Conservation (phyloP, 2,329 filamentous ascomycete species). For the Diplodia mutila region DNA sequence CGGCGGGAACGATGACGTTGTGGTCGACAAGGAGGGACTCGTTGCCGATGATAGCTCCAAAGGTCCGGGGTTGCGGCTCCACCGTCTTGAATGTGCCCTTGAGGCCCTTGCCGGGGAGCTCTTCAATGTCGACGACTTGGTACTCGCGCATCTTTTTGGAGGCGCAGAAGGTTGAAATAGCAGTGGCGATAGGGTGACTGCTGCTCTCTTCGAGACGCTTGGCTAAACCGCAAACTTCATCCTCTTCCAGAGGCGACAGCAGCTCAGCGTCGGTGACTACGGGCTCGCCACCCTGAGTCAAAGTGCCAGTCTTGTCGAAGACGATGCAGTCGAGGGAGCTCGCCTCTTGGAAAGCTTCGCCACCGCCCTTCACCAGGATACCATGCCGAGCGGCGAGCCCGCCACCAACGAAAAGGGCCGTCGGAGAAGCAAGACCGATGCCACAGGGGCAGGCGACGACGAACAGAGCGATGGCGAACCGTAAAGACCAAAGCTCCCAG, state of each 20-base stretch:
- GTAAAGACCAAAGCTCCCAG: constrained; percentile 73
- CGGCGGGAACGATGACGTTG: constrained; percentile 35
- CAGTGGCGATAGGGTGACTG: constrained; percentile 74
- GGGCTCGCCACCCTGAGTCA: constrained; percentile 74
- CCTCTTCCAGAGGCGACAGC: constrained; percentile 37
- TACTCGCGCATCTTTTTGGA: constrained; percentile 30
- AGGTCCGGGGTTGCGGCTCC: constrained; percentile 29
- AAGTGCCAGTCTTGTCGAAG: constrained; percentile 86
- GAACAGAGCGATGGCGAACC: constrained; percentile 85
- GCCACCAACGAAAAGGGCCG: constrained; percentile 79
- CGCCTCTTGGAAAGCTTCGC: constrained; percentile 84
- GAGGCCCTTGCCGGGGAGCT: constrained; percentile 73
- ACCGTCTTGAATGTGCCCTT: constrained; percentile 56
- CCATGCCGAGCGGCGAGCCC: constrained; percentile 79
- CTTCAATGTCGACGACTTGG: constrained; percentile 54
- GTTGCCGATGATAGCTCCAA: constrained; percentile 70
- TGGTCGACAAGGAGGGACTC: constrained; percentile 65
- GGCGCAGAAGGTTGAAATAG: constrained; percentile 67
- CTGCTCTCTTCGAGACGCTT: constrained; percentile 70
- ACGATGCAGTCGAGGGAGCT: constrained; percentile 77
- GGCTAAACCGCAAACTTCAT: constrained; percentile 57
- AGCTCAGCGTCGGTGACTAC: constrained; percentile 63
- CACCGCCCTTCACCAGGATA: constrained; percentile 81
- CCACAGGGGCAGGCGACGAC: constrained; percentile 87
- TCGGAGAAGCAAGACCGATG: constrained; percentile 81